A percentile compares a stretch with the other conserved stretches of the same genome.
Conservation (phyloP, 805 yeast genomes). For the Kazachstania bromeliacearum region DNA sequence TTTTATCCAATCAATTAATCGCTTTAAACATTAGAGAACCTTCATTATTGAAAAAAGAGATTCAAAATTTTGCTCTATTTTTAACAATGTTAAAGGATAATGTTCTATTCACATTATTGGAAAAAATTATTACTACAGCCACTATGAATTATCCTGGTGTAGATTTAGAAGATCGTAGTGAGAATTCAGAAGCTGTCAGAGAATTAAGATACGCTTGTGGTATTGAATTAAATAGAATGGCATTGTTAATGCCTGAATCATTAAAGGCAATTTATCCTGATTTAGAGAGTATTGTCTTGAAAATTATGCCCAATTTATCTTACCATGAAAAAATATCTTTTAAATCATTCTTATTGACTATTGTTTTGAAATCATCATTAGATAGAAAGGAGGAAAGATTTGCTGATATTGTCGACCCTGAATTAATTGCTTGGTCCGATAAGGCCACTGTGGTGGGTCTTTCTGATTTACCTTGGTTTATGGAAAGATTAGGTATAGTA, state of each 20-base stretch:
- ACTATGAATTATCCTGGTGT: slow-evolving; percentile 70
- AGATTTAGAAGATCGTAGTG: slow-evolving; percentile 40
- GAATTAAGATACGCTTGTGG: slow-evolving; percentile 90
- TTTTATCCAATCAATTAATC: slow-evolving; percentile 62
- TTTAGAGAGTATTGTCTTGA: slow-evolving; percentile 70
- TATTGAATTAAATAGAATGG: slow-evolving; percentile 86
- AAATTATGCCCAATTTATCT: slow-evolving; percentile 62
- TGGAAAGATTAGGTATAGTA: slow-evolving; percentile 94
- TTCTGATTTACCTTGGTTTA: slow-evolving; percentile 89
- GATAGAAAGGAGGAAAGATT: slow-evolving; percentile 70
- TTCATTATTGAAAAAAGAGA: slow-evolving; percentile 67
- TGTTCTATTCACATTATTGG: slow-evolving; percentile 76
- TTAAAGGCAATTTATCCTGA: slow-evolving; percentile 72
- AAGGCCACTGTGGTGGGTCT: slow-evolving; percentile 85
- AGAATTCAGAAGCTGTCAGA: slow-evolving; percentile 71
- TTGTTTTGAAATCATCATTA: slow-evolving; percentile 75
- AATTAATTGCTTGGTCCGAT: slow-evolving; percentile 84
- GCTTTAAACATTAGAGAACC: slow-evolving; percentile 75
- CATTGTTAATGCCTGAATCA: slow-evolving; percentile 89
- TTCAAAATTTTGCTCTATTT: slow-evolving; percentile 89
- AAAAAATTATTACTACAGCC: slow-evolving; percentile 72
- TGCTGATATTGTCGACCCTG: slow-evolving; percentile 86
- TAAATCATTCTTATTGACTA: slow-evolving; percentile 83
- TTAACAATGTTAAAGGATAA: slow-evolving; percentile 80
- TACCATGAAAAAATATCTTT: slow-evolving; percentile 92